Conservation (phyloP, 305 asterid species). For the Fraxinus greggii region DNA sequence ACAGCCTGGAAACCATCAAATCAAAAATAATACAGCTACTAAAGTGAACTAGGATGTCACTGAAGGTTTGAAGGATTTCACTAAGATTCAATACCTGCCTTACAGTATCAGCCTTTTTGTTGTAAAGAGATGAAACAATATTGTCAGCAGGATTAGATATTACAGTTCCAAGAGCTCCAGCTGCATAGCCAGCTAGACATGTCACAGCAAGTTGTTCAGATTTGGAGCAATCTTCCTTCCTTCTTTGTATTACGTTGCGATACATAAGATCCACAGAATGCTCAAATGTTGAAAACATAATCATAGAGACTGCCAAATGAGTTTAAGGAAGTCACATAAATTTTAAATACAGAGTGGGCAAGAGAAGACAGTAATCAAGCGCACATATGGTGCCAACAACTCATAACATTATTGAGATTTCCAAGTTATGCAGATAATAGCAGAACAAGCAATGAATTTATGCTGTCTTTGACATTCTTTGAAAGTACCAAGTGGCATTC, state of each 20-base stretch:
- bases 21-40: background rate
- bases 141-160: constrained; percentile 81
- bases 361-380: constrained; percentile 3
- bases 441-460: background rate
- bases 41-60: constrained; percentile 1
- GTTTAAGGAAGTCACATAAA: background rate
- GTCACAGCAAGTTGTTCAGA: constrained; percentile 64
- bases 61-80: background rate
- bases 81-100: constrained; percentile 36
- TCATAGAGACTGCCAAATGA: constrained; percentile 60
- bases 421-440: constrained; percentile 5
- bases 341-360: background rate
- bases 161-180: constrained; percentile 67
- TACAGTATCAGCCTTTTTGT: constrained; percentile 48
- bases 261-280: constrained; percentile 67
- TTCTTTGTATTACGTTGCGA: constrained; percentile 41
- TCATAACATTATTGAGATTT: background rate
- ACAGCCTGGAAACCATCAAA: constrained; percentile 46
- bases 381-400: background rate
- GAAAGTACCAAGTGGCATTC: background rate
- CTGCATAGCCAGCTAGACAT: constrained; percentile 68
- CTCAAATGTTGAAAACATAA: constrained; percentile 80
- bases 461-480: constrained; percentile 1
- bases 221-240: constrained; percentile 67
- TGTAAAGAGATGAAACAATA: constrained; percentile 64